Evolutionary conservation across 768 basidiomycete species (phyloP), one percentile per base, ranked within the genome.

Genomic region (Serendipita sp.): DNA sequence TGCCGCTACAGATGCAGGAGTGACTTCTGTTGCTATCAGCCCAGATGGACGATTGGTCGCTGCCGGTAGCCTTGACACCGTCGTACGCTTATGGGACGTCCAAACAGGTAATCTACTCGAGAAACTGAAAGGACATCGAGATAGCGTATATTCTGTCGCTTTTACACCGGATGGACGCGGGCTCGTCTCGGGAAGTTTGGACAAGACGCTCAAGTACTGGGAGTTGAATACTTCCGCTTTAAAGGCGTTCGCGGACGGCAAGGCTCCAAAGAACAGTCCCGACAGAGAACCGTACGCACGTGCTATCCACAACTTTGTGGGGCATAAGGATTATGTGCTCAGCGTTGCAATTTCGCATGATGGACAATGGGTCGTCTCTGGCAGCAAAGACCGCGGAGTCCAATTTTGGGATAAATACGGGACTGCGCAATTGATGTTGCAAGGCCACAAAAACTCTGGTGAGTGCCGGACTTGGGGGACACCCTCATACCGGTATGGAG

Each of bases 371-470:
- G 87, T 98, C 69, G 94, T 96, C 10, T 93, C 91, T 10, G 95
- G 96, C 63, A 86, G 85, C 41, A 97, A 97, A 76, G 96, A 99
- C 73, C 88, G 96, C 11, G 88, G 91, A 0, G 93, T 99, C 64
- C 91, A 94, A 73, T 92, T 95, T 72, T 91, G 89, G 86, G 90
- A 94, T 72, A 79, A 82, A 68, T 80, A 80, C 11, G 85, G 83
- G 45, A 81, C 84, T 46, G 86, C 92, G 70, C 94, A 98, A 73
- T 87, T 90, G 70, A 91, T 95, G 88, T 78, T 99, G 36, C 94
- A 97, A 73, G 85, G 88, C 64, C 80, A 75, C 71, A 78, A 86
- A 75, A 86, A 87, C 71, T 83, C 83, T 52, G 83, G 83, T 83
- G 68, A 38, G 81, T 73, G 38, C 7, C 30, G 7, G 48, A 32